Conservation (phyloP, 257 asterid genomes). For the Solanum corneliomulleri region DNA sequence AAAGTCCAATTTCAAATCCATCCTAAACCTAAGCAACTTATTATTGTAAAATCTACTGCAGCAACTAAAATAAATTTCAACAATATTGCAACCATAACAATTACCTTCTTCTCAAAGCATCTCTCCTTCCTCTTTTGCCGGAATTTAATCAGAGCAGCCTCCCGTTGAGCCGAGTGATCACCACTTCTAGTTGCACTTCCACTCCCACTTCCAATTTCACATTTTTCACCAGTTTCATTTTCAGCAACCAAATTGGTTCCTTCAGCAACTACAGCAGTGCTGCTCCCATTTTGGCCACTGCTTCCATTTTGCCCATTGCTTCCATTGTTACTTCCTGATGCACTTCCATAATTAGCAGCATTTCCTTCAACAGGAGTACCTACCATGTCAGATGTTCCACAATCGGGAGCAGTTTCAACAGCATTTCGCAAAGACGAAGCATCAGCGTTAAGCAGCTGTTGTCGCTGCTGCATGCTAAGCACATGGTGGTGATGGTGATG, state of each 20-base stretch:
- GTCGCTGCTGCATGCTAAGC: constrained; percentile 21
- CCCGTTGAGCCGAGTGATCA: constrained; percentile 24
- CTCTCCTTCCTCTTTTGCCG: constrained; percentile 43
- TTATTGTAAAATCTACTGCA: neutral
- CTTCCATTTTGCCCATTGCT: constrained; percentile 33
- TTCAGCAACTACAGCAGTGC: constrained; percentile 23
- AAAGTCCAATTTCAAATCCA: neutral
- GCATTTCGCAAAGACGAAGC: constrained; percentile 8
- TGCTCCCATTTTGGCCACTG: constrained; percentile 27
- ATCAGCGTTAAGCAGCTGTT: constrained; percentile 10
- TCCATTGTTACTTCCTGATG: constrained; percentile 35
- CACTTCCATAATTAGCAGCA: constrained; percentile 37
- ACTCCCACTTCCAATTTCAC: constrained; percentile 9
- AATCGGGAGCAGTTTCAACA: constrained; percentile 10
- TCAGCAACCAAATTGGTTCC: constrained; percentile 22
- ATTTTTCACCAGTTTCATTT: constrained; percentile 13
- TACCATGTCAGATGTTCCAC: constrained; percentile 8
- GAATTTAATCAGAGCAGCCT: constrained; percentile 35
- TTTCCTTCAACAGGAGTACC: constrained; percentile 18
- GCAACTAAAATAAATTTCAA: neutral
- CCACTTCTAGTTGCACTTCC: constrained; percentile 20
- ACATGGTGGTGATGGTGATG: constrained; percentile 42
- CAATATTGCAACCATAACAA: neutral
- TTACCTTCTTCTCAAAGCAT: constrained; percentile 43
- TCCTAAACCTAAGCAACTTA: neutral